Percentiles rank a stretch among this genome's conserved stretches.
These are phyloP conservation scores for Ophiocordyceps robertsii DNA, from an alignment of 2,329 filamentous ascomycete species.

Conservation along the genomic window DNA sequence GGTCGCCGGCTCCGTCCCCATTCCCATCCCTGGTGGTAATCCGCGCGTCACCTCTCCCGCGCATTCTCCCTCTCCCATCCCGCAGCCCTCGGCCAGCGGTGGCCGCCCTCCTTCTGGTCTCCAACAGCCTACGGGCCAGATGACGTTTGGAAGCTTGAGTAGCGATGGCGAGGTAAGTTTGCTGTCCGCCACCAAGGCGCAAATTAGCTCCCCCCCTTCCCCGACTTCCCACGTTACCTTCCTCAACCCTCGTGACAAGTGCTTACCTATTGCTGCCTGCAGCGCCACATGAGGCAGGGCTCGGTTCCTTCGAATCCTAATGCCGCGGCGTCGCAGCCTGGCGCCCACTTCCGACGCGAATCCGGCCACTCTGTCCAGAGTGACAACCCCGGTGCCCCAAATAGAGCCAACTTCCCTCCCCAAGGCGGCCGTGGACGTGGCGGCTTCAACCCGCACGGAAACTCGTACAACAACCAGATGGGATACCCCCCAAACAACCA, in stretches of 20 bases:
- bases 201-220: no score
- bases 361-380: conserved; percentile 69
- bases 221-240: background rate
- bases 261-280: conserved; percentile 7
- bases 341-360: conserved; percentile 66
- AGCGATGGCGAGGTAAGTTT: conserved; percentile 67
- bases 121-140: conserved; percentile 51
- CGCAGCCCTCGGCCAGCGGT: conserved; percentile 70
- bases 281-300: conserved; percentile 58
- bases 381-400: conserved; percentile 28
- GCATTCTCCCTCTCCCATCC: conserved; percentile 85
- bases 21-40: conserved; percentile 47
- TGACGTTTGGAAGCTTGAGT: conserved; percentile 73
- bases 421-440: conserved; percentile 36
- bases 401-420: conserved; percentile 38
- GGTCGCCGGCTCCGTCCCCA: conserved; percentile 38
- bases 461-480: conserved; percentile 32
- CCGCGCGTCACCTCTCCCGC: conserved; percentile 72
- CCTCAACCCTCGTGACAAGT: background rate
- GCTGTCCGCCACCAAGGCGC: background rate
- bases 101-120: conserved; percentile 73
- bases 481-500: conserved; percentile 29
- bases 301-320: conserved; percentile 49
- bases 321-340: conserved; percentile 49
- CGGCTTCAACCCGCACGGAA: conserved; percentile 28